These are phyloP conservation scores for Themeda triandra DNA, from an alignment of 176 grass and related monocot species.

Conservation along the genomic window DNA sequence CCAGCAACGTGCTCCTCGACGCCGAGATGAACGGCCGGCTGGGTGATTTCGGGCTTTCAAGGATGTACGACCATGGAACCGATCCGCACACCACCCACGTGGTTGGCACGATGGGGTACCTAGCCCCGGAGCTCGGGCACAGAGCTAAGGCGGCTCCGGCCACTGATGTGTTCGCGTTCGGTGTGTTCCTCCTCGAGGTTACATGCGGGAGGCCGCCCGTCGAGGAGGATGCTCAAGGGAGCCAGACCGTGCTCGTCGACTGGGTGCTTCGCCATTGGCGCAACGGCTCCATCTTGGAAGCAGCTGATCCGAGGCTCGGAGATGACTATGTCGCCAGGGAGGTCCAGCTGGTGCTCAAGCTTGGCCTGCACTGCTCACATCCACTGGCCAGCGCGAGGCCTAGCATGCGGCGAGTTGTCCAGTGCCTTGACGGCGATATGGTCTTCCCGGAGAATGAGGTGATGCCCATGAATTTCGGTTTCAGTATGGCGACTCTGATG, in stretches of 20 bases:
- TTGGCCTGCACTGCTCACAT: conserved; percentile 29
- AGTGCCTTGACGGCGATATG: conserved; percentile 13
- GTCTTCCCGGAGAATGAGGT: background rate
- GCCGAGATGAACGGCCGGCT: conserved; percentile 13
- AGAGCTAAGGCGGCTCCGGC: conserved; percentile 14
- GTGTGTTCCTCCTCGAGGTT: conserved; percentile 31
- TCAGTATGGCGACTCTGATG: background rate
- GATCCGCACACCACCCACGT: conserved; percentile 31
- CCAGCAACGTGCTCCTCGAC: conserved; percentile 26
- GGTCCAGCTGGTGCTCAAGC: conserved; percentile 27
- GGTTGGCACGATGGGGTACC: conserved; percentile 28
- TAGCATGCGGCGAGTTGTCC: conserved; percentile 23
- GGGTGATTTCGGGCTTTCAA: conserved; percentile 28
- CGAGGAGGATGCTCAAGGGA: background rate
- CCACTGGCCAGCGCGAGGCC: conserved; percentile 25
- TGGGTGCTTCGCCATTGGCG: conserved; percentile 31
- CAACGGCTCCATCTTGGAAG: conserved; percentile 1
- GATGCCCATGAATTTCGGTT: background rate
- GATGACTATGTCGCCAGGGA: background rate
- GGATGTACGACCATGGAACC: conserved; percentile 25
- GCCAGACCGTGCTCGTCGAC: background rate
- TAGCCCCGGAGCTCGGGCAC: conserved; percentile 21
- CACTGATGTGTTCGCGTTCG: conserved; percentile 33
- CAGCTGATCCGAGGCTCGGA: conserved; percentile 6
- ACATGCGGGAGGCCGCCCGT: conserved; percentile 8